Base-by-base conservation (phyloP, 768 basidiomycete genomes). In the Leucocoprinus birnbaumii region DNA sequence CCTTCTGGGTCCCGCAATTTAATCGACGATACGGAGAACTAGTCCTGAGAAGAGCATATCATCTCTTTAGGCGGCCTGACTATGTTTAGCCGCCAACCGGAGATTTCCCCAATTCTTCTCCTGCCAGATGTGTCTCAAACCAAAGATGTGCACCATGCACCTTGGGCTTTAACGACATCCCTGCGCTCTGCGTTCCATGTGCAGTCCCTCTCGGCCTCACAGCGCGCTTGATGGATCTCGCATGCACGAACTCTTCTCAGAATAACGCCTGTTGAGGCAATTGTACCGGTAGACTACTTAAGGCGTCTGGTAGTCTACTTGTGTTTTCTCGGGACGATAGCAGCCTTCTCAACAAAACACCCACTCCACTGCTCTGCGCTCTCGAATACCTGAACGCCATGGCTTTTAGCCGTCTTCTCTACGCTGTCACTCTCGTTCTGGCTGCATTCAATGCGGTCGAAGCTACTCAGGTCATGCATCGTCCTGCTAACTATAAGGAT, bases 381-480 rank as follows among this genome's bases (percentile, higher is more conserved):
- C 24, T 41, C 24, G 11, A 11, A 19, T 16, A 16, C 16, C 35
- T 31, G 11, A 8, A 47, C 35, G 35, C 38, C 43, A 66, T 66
- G 65, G 54, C 54, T 26, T 47, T 40, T 16, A 38, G 42, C 19
- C 35, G 46, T 56, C 41, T 67, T 69, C 59, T 61, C 47, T 46
- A 63, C 59, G 27, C 37, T 69, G 14, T 57, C 66, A 41, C 65
- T 68, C 41, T 59, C 71, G 66, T 59, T 24, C 62, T 65, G 37
- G 59, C 63, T 22, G 57, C 61, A 1, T 38, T 63, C 38, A 48
- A 63, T 21, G 51, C 57, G 38, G 72, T 69, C 42, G 57, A 71
- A 49, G 74, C 71, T 22, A 83, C 82, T 2, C 78, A 80, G 62
- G 68, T 79, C 38, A 83, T 84, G 82, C 77, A 68, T 49, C 74